Conservation (phyloP, 2,329 filamentous ascomycete genomes). For the Aspergillus novoparasiticus region DNA sequence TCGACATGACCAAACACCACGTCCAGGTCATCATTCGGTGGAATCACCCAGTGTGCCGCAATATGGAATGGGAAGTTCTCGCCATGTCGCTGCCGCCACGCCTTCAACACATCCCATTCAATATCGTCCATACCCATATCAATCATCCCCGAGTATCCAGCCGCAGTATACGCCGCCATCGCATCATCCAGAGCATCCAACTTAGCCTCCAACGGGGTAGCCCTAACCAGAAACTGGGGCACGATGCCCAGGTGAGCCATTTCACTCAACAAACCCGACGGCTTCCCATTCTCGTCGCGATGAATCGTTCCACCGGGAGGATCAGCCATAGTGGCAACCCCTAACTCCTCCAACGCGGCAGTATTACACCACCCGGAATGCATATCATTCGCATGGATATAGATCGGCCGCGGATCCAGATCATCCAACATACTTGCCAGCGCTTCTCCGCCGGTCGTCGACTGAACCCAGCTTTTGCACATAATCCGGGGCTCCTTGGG, state of each 20-base stretch:
- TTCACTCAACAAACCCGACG: constrained; percentile 51
- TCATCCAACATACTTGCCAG: constrained; percentile 52
- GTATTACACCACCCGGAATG: constrained; percentile 56
- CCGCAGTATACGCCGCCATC: constrained; percentile 46
- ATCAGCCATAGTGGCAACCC: constrained; percentile 42
- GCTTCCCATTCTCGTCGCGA: constrained; percentile 46
- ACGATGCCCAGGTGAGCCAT: constrained; percentile 49
- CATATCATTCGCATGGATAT: constrained; percentile 53
- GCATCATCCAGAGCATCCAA: constrained; percentile 44
- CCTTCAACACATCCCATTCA: constrained; percentile 48
- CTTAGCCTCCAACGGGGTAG: constrained; percentile 48
- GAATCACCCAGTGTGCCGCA: constrained; percentile 53
- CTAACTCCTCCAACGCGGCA: constrained; percentile 50
- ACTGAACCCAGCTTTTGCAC: constrained; percentile 54
- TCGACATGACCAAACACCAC: constrained; percentile 48
- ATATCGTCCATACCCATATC: constrained; percentile 58
- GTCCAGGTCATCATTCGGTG: constrained; percentile 42
- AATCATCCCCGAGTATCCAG: constrained; percentile 52
- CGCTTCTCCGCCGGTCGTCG: constrained; percentile 48
- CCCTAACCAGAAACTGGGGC: constrained; percentile 50
- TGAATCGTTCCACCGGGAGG: constrained; percentile 52
- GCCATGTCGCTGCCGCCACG: constrained; percentile 35
- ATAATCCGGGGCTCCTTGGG: constrained; percentile 46
- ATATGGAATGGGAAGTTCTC: constrained; percentile 46
- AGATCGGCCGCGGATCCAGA: constrained; percentile 52